These are phyloP conservation scores for Lathyrus sativus DNA, from an alignment of 306 rosid species.

Conservation along the genomic window DNA sequence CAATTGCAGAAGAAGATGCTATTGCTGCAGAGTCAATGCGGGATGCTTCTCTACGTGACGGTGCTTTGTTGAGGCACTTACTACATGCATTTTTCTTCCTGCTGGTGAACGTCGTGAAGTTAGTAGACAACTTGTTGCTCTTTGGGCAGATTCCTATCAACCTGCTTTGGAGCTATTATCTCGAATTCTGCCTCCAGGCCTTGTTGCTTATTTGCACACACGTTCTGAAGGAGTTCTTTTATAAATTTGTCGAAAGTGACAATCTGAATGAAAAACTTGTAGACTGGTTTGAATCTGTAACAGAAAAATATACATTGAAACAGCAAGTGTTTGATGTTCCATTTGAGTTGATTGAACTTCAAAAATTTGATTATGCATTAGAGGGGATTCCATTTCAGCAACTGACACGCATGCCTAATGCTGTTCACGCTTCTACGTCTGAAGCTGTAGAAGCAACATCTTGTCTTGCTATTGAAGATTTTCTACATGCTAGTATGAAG, in stretches of 20 bases:
- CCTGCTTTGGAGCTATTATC: too few species aligned
- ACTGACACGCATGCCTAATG: conserved; percentile 89
- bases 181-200: too few species aligned
- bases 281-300: conserved; percentile 75
- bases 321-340: conserved; percentile 78
- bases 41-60: too few species aligned
- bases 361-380: conserved; percentile 94
- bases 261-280: conserved; percentile 60
- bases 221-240: conserved; percentile 83
- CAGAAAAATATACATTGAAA: conserved; percentile 47
- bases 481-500: conserved; percentile 87
- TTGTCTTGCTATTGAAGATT: conserved; percentile 89
- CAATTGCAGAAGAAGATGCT: too few species aligned
- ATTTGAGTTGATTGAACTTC: conserved; percentile 91
- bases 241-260: conserved; percentile 72
- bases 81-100: too few species aligned
- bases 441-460: conserved; percentile 89
- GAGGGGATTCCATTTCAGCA: conserved; percentile 98
- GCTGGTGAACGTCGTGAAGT: too few species aligned
- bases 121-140: too few species aligned
- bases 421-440: conserved; percentile 79
- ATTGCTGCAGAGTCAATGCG: too few species aligned
- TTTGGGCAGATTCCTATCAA: too few species aligned
- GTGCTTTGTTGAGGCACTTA: too few species aligned
- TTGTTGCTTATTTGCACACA: too few species aligned